These are phyloP conservation scores for Neurospora tetraspora DNA, from an alignment of 495 filamentous ascomycete genomes.

Conservation along the genomic window DNA sequence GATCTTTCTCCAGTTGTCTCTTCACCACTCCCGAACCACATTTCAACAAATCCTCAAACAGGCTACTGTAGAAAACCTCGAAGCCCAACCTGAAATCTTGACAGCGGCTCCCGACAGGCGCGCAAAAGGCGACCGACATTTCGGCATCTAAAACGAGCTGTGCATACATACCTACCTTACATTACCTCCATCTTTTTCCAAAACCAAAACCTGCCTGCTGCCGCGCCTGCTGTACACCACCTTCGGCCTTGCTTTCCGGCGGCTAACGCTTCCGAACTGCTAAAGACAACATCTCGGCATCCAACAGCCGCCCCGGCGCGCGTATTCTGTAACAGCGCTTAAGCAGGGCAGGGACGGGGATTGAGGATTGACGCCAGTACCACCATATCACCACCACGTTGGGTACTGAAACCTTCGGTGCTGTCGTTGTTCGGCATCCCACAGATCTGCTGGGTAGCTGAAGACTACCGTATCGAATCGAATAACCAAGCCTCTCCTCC, in stretches of 20 bases:
- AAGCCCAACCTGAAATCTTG: neutral
- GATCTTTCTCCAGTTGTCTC: neutral
- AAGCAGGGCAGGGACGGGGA: neutral
- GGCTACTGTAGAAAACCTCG: neutral
- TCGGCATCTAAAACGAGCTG: neutral
- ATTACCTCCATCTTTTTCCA: neutral
- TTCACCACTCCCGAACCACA: neutral
- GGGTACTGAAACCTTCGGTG: neutral
- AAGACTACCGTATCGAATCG: neutral
- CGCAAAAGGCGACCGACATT: neutral
- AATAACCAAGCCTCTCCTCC: neutral
- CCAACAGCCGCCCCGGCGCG: neutral
- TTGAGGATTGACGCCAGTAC: neutral
- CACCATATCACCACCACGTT: neutral
- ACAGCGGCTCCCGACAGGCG: neutral
- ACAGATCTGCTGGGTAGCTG: neutral
- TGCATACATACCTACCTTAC: neutral
- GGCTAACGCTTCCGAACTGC: neutral
- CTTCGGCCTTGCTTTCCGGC: neutral
- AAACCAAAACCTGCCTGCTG: neutral
- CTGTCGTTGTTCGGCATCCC: neutral
- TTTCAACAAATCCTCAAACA: neutral
- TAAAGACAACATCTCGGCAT: neutral
- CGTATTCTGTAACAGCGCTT: neutral
- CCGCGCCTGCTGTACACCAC: neutral